Percentiles rank a stretch among this genome's conserved stretches.
Conservation (phyloP, 768 basidiomycete species). For the Nidula microcarpa region DNA sequence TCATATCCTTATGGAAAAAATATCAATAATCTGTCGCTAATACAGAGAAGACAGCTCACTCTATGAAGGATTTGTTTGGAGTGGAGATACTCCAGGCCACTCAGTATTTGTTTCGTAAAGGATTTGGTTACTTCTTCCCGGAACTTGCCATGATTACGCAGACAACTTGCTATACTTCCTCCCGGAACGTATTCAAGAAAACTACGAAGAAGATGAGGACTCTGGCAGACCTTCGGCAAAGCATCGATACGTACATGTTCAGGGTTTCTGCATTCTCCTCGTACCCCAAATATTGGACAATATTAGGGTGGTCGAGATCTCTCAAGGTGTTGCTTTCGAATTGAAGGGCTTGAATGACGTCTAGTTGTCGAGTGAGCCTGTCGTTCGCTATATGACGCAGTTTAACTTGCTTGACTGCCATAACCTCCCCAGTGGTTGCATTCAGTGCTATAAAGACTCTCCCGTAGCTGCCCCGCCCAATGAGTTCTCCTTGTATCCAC, state of each 20-base stretch:
- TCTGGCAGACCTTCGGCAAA: too few relatives aligned
- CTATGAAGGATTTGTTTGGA: constrained; percentile 81
- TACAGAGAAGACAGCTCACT: constrained; percentile 32
- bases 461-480: constrained; percentile 93
- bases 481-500: constrained; percentile 90
- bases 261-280: constrained; percentile 72
- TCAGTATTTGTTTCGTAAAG: constrained; percentile 83
- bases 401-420: constrained; percentile 97
- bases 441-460: constrained; percentile 90
- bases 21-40: not conserved
- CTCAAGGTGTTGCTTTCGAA: constrained; percentile 84
- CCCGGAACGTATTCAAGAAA: constrained; percentile 96
- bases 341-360: constrained; percentile 77
- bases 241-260: constrained; percentile 68
- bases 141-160: constrained; percentile 79
- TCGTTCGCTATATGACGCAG: constrained; percentile 73
- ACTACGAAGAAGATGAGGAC: constrained; percentile 43
- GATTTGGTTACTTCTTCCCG: constrained; percentile 81
- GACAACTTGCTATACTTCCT: constrained; percentile 80
- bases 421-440: constrained; percentile 86
- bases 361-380: constrained; percentile 59
- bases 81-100: constrained; percentile 87
- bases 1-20: constrained; percentile 68
- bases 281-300: constrained; percentile 89
- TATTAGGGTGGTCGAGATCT: constrained; percentile 85